These are phyloP conservation scores for Rachicladosporium sp. DNA, from an alignment of 2,329 filamentous ascomycete species.

Conservation along the genomic window DNA sequence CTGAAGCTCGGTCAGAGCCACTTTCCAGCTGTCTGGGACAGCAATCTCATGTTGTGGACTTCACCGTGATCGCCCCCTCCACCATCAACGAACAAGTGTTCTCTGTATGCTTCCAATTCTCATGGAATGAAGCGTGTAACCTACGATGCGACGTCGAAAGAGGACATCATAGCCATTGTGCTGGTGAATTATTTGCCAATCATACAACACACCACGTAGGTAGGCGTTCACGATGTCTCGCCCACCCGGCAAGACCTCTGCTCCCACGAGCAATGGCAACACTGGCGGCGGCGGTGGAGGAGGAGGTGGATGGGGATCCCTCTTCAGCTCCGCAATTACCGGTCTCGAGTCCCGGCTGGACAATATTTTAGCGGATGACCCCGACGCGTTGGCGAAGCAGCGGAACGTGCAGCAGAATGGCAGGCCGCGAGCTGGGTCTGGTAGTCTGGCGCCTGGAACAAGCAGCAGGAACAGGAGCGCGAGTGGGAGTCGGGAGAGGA, in stretches of 20 bases:
- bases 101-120: too few species aligned
- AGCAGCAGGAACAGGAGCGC: neutral
- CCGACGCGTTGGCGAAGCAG: conserved; percentile 37
- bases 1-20: too few species aligned
- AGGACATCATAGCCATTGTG: too few species aligned
- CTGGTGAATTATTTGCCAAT: too few species aligned
- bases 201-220: neutral
- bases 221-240: too few species aligned
- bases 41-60: too few species aligned
- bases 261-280: conserved; percentile 1
- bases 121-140: too few species aligned
- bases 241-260: neutral
- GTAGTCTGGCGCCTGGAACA: conserved; percentile 5
- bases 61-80: too few species aligned
- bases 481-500: neutral
- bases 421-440: conserved; percentile 13
- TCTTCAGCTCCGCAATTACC: conserved; percentile 81
- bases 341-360: conserved; percentile 90
- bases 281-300: conserved; percentile 14
- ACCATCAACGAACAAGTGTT: too few species aligned
- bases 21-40: too few species aligned
- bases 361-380: conserved; percentile 74
- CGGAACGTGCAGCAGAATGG: conserved; percentile 20
- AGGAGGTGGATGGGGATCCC: conserved; percentile 32
- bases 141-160: too few species aligned